Evolutionary conservation across 805 yeast species (phyloP).

Genomic region (Kuraishia capsulata): DNA sequence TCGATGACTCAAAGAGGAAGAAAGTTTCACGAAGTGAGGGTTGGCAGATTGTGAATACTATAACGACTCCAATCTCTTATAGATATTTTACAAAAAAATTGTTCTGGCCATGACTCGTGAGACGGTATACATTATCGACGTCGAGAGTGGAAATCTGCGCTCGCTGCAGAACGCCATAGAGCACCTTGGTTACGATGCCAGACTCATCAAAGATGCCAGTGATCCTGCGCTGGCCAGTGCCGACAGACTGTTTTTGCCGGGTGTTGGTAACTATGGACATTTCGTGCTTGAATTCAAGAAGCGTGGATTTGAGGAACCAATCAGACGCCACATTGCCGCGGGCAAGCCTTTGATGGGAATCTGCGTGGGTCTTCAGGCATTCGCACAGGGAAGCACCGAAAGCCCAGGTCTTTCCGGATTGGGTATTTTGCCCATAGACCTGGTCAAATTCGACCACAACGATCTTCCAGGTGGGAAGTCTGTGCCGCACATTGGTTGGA

Average conservation of each 20-base stretch:
- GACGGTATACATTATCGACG: slow-evolving; percentile 72
- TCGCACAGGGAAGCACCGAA: slow-evolving; percentile 72
- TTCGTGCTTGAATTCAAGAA: slow-evolving; percentile 63
- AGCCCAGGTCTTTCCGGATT: slow-evolving; percentile 52
- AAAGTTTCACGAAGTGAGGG: too few species aligned
- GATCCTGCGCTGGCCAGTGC: slow-evolving; percentile 46
- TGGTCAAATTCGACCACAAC: slow-evolving; percentile 52
- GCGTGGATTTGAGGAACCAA: slow-evolving; percentile 57
- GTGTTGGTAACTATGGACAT: slow-evolving; percentile 97
- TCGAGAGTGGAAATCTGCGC: slow-evolving; percentile 88
- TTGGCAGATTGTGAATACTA: too few species aligned
- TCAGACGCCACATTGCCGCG: slow-evolving; percentile 55
- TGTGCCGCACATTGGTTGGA: slow-evolving; percentile 98
- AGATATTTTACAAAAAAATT: too few species aligned
- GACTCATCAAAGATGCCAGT: slow-evolving; percentile 46
- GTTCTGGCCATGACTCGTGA: not conserved
- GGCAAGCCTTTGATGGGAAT: slow-evolving; percentile 93
- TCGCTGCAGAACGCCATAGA: slow-evolving; percentile 84
- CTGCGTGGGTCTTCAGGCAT: slow-evolving; percentile 91
- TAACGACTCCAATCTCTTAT: too few species aligned
- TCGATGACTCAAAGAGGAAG: too few species aligned
- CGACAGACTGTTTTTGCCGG: slow-evolving; percentile 70
- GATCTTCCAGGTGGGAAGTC: slow-evolving; percentile 43
- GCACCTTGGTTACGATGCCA: slow-evolving; percentile 61
- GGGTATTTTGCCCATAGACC: slow-evolving; percentile 40